phyloP scores from a whole-genome alignment of 306 rosid genomes.

The Inga laurina region DNA sequence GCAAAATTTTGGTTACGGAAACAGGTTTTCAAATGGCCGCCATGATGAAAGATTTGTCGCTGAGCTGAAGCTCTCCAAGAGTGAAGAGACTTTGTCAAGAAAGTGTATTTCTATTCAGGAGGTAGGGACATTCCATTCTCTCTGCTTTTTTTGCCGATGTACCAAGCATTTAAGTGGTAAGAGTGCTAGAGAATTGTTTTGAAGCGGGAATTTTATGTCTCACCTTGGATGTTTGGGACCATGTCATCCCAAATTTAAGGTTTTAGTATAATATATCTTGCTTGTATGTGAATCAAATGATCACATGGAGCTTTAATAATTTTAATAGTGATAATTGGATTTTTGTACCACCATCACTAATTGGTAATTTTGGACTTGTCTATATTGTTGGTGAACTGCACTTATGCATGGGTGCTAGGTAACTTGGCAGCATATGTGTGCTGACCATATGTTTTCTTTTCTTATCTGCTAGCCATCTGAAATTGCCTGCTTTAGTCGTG shows the following conservation, averaged over 20 bases:
- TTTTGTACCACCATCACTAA: slow-evolving; percentile 14
- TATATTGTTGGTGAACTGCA: slow-evolving; percentile 2
- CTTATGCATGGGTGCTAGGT: neutral
- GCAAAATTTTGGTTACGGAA: slow-evolving; percentile 69
- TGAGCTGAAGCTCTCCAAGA: slow-evolving; percentile 81
- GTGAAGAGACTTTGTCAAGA: slow-evolving; percentile 66
- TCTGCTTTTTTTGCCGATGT: slow-evolving; percentile 14
- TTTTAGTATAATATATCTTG: neutral
- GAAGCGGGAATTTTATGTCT: slow-evolving; percentile 1
- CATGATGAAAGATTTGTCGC: slow-evolving; percentile 84
- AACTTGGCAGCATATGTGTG: neutral
- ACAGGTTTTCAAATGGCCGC: slow-evolving; percentile 69
- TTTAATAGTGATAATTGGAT: neutral
- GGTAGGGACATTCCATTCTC: slow-evolving; percentile 33
- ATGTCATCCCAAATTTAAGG: neutral
- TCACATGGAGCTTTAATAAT: neutral
- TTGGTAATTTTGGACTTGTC: neutral
- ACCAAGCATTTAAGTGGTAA: slow-evolving; percentile 14
- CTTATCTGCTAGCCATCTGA: slow-evolving; percentile 73
- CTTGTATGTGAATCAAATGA: slow-evolving; percentile 19
- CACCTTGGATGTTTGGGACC: neutral
- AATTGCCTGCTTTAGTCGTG: slow-evolving; percentile 86
- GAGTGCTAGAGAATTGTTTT: neutral
- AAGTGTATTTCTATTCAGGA: slow-evolving; percentile 64
- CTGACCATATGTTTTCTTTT: slow-evolving; percentile 27